These are phyloP conservation scores for Candida ascalaphidarum DNA, from an alignment of 805 yeast species.

Conservation along the genomic window DNA sequence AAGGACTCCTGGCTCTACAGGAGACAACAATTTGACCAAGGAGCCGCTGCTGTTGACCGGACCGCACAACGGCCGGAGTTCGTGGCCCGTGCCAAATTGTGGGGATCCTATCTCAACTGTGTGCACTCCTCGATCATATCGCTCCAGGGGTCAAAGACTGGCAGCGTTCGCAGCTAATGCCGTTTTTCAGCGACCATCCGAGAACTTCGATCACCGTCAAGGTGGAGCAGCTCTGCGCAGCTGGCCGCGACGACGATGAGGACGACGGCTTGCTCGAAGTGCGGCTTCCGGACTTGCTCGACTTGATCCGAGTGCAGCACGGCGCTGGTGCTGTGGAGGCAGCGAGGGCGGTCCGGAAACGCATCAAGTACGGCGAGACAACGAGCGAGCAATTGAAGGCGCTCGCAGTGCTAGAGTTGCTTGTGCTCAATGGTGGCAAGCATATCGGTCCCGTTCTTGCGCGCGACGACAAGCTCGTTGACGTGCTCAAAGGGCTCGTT, in stretches of 20 bases:
- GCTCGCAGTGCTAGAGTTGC: conserved; percentile 31
- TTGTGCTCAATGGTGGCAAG: conserved; percentile 36
- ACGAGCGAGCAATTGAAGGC: conserved; percentile 59
- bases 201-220: conserved; percentile 63
- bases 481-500: conserved; percentile 48
- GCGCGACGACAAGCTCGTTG: conserved; percentile 60
- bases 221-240: conserved; percentile 42
- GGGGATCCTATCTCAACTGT: too few relatives aligned
- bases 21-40: too few relatives aligned
- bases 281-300: conserved; percentile 51
- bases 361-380: conserved; percentile 72
- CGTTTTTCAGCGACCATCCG: conserved; percentile 52
- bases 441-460: conserved; percentile 39
- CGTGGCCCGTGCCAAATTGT: too few relatives aligned
- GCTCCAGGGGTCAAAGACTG: too few relatives aligned
- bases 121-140: too few relatives aligned
- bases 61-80: too few relatives aligned
- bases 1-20: too few relatives aligned
- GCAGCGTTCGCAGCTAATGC: conserved; percentile 10
- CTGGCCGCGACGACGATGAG: conserved; percentile 33
- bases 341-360: conserved; percentile 85
- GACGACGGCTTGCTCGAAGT: conserved; percentile 28
- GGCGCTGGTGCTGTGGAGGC: conserved; percentile 52
- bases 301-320: conserved; percentile 35
- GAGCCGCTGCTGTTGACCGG: too few relatives aligned